Conservation (phyloP, 352 stramenopile species). For the Phytopythium vexans region DNA sequence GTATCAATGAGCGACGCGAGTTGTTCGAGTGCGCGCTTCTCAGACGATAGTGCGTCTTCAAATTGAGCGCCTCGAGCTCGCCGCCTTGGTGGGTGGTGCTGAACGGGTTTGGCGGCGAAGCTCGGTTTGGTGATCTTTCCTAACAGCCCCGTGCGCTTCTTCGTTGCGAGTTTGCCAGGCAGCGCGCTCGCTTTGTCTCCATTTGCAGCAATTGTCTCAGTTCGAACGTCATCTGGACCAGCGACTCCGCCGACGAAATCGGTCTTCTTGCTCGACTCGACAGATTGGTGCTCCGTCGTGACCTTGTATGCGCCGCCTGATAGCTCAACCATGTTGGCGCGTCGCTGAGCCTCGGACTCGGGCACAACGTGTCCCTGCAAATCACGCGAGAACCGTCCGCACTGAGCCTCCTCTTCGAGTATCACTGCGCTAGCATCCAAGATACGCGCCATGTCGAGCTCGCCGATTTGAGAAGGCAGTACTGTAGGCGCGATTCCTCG, state of each 20-base stretch:
- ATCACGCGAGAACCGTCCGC: conserved; percentile 65
- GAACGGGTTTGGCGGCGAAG: conserved; percentile 7
- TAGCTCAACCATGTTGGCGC: conserved; percentile 55
- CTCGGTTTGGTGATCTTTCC: conserved; percentile 64
- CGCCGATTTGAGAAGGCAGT: conserved; percentile 69
- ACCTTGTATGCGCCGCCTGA: conserved; percentile 45
- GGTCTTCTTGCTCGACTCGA: conserved; percentile 1
- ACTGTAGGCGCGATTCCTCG: conserved; percentile 7
- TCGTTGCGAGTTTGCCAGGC: conserved; percentile 34
- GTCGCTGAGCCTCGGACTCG: conserved; percentile 46
- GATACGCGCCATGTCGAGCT: conserved; percentile 83
- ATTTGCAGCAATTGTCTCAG: too few relatives aligned
- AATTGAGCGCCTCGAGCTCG: conserved; percentile 69
- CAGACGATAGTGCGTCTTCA: conserved; percentile 56
- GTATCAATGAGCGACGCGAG: conserved; percentile 46
- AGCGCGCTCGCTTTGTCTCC: conserved; percentile 7
- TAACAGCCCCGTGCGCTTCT: conserved; percentile 69
- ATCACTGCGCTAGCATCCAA: conserved; percentile 61
- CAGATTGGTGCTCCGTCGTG: background rate
- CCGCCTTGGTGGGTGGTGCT: conserved; percentile 9
- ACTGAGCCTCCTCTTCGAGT: conserved; percentile 64
- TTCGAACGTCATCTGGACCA: too few relatives aligned
- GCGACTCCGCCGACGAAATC: background rate
- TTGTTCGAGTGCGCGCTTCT: conserved; percentile 36
- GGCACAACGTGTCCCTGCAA: conserved; percentile 68